These are phyloP conservation scores for Tetragonia tetragonoides DNA, from an alignment of 148 eudicot species.

Conservation along the genomic window DNA sequence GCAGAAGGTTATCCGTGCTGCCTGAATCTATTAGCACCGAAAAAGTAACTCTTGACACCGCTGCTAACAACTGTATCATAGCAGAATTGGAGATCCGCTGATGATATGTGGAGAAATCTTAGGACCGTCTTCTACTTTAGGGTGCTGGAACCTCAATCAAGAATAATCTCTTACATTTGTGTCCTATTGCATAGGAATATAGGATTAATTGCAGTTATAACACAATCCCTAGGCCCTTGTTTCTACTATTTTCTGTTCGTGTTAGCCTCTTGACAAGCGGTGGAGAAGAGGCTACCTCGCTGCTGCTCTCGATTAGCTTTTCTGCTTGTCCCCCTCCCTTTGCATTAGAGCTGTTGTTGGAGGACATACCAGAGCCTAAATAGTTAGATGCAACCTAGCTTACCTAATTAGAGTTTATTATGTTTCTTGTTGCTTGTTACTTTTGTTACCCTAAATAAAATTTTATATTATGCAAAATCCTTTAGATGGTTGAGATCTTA, in stretches of 20 bases:
- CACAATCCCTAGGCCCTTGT: neutral
- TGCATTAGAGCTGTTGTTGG: neutral
- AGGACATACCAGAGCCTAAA: too few relatives aligned
- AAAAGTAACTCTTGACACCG: neutral
- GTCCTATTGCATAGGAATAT: neutral
- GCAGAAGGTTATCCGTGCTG: neutral
- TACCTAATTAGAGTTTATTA: too few relatives aligned
- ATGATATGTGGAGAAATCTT: neutral
- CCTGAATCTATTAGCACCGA: conserved; percentile 3
- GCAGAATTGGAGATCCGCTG: too few relatives aligned
- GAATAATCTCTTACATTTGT: neutral
- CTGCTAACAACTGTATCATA: neutral
- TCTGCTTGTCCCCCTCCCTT: neutral
- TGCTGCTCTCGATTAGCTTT: neutral
- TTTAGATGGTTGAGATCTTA: too few relatives aligned
- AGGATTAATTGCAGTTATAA: neutral
- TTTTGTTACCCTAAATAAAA: too few relatives aligned
- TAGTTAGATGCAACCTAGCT: too few relatives aligned
- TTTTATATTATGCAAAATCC: too few relatives aligned
- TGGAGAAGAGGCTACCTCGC: neutral
- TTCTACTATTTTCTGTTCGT: neutral
- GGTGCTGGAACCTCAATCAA: neutral
- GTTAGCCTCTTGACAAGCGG: neutral
- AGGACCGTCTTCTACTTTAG: neutral
- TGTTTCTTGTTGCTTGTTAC: too few relatives aligned